Base-by-base conservation (phyloP, 2,329 filamentous ascomycete genomes). In the Periconia sp. region DNA sequence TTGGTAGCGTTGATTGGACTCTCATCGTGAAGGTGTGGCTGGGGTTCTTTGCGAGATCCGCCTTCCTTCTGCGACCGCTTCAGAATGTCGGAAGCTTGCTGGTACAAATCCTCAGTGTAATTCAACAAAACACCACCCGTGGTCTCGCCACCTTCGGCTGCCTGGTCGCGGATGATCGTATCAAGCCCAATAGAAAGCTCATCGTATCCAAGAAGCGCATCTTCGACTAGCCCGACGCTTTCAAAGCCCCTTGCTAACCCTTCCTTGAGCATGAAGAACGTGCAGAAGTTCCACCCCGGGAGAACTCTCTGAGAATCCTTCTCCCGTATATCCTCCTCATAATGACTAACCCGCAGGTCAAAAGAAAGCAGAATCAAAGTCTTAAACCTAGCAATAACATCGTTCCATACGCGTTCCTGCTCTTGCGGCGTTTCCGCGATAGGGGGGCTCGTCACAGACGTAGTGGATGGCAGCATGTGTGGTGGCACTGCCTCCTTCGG, bases 231-330 rank as follows among this genome's bases (percentile, higher is more conserved):
- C 0, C 95, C 95, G 2, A 97, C 92, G 69, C 91, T 97, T 73
- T 99, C 95, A 62, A 99, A 96, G 0, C 93, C 95, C 61, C 91
- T 84, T 1, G 94, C 93, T 35, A 99, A 78, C 0, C 94, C 94
- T 73, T 99, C 94, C 68, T 99, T 99, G 9, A 99, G 81, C 15
- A 99, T 92, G 71, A 99, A 99, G 71, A 99, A 99, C 0, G 94
- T 99, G 74, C 94, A 97, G 70, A 99, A 99, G 69, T 99, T 99
- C 94, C 94, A 99, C 0, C 94, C 94, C 0, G 94, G 94, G 17
- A 99, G 77, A 33, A 81, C 87, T 45, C 93, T 84, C 71, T 97
- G 92, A 0, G 88, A 84, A 63, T 97, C 93, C 68, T 92, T 94
- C 72, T 97, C 94, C 58, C 91, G 89, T 62, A 99, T 96, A 63